Evolutionary conservation across 2,329 filamentous ascomycete genomes (phyloP).

Genomic region (Ophiostoma fasciatum): DNA sequence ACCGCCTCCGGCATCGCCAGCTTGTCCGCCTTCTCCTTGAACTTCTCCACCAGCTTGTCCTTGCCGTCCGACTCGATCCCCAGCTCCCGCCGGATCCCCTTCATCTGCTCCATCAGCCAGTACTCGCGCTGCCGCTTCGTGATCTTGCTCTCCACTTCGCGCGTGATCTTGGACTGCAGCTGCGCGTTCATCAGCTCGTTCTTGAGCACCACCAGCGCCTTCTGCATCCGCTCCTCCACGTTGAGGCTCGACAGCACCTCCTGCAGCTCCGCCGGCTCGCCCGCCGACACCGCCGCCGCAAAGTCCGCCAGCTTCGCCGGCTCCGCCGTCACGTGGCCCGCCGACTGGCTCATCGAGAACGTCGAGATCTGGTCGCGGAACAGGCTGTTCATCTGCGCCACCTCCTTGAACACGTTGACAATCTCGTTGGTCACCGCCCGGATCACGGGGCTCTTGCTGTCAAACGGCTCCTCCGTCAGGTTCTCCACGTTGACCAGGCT

Average conservation of each 20-base stretch:
- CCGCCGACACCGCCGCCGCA: slow-evolving; percentile 88
- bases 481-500: slow-evolving; percentile 95
- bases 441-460: slow-evolving; percentile 78
- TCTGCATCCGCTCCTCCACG: slow-evolving; percentile 82
- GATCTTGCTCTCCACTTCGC: slow-evolving; percentile 95
- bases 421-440: slow-evolving; percentile 93
- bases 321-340: slow-evolving; percentile 88
- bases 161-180: slow-evolving; percentile 90
- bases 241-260: slow-evolving; percentile 80
- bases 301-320: slow-evolving; percentile 94
- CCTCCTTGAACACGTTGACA: slow-evolving; percentile 96
- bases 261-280: slow-evolving; percentile 82
- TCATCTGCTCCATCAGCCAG: slow-evolving; percentile 99
- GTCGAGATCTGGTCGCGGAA: slow-evolving; percentile 97
- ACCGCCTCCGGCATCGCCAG: slow-evolving; percentile 95
- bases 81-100: slow-evolving; percentile 87
- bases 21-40: slow-evolving; percentile 87
- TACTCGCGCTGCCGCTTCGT: slow-evolving; percentile 95
- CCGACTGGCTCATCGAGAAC: slow-evolving; percentile 88
- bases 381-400: slow-evolving; percentile 81
- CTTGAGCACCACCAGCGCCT: slow-evolving; percentile 83
- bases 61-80: slow-evolving; percentile 97
- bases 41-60: slow-evolving; percentile 93
- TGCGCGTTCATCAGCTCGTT: slow-evolving; percentile 98
- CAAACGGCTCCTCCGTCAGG: slow-evolving; percentile 72